Evolutionary conservation across 2,329 filamentous ascomycete species (phyloP), one percentile per base, ranked within the genome.

Genomic region (Phialemoniopsis sp.): DNA sequence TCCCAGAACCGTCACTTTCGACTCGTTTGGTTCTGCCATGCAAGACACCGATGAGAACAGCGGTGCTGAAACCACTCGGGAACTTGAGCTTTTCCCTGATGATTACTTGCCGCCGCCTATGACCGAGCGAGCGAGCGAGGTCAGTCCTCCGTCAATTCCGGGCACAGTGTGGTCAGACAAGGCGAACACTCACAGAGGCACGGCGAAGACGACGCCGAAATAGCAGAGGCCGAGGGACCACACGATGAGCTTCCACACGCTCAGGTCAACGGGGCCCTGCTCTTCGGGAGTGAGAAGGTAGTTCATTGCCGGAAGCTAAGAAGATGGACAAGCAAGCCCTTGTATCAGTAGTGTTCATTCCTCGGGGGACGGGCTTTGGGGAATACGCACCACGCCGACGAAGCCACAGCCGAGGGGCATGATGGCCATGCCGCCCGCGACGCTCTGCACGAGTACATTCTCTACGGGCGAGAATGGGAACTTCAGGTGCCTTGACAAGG

Each of bases 371-470:
- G 14, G 32, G 13, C 4, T 10, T 10, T 26, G 21, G 6, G 32
- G 16, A 12, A 17, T 16, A 65, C 72, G 52, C 52, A 78, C 70
- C 8, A 97, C 90, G 5, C 91, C 91, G 14, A 97, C 91, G 56
- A 97, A 95, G 2, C 93, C 93, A 52, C 91, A 95, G 1, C 91
- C 91, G 10, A 98, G 68, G 0, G 93, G 93, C 89, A 97, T 97
- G 5, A 94, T 95, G 1, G 91, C 93, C 62, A 97, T 94, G 13
- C 87, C 87, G 10, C 93, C 91, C 2, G 93, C 91, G 5, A 98
- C 93, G 1, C 89, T 95, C 66, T 98, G 93, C 10, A 98, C 87
- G 16, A 98, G 73, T 4, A 98, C 93, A 59, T 98, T 98, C 64
- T 98, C 91, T 10, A 97, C 86, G 0, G 93, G 90, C 4, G 86